Conservation (phyloP, 805 yeast species). For the Pichia exigua region DNA sequence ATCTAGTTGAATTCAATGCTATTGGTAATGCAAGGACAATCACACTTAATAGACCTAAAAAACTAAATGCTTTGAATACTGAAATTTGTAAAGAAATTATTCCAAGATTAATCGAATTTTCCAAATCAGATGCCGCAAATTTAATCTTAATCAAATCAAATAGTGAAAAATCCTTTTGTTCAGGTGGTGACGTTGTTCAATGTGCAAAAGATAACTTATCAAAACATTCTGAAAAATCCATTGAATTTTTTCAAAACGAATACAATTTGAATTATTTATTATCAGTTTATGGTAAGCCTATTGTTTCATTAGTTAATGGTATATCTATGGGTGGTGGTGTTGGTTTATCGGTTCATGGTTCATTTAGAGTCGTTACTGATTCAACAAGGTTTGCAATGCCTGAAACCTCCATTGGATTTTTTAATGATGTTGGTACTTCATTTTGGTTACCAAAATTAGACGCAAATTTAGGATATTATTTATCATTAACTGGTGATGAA, state of each 20-base stretch:
- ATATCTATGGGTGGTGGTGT: constrained; percentile 98
- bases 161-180: constrained; percentile 72
- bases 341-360: constrained; percentile 82
- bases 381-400: constrained; percentile 94
- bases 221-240: constrained; percentile 40
- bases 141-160: constrained; percentile 61
- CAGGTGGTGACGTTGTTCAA: constrained; percentile 92
- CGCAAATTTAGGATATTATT: constrained; percentile 74
- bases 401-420: constrained; percentile 92
- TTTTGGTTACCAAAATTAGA: constrained; percentile 81
- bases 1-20: constrained; percentile 49
- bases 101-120: constrained; percentile 69
- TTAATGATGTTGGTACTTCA: constrained; percentile 93
- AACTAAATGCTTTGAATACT: constrained; percentile 76
- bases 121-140: constrained; percentile 58
- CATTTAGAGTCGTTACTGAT: constrained; percentile 91
- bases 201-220: constrained; percentile 55
- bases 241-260: constrained; percentile 68
- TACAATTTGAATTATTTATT: constrained; percentile 73
- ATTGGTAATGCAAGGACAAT: constrained; percentile 62
- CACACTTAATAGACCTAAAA: constrained; percentile 69
- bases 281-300: constrained; percentile 80
- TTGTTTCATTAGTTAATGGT: constrained; percentile 81
- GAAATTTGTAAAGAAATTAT: constrained; percentile 67
- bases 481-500: constrained; percentile 80